Evolutionary conservation across 805 yeast species (phyloP), one percentile per base, ranked within the genome.

Genomic region (Kuraishia molischiana): DNA sequence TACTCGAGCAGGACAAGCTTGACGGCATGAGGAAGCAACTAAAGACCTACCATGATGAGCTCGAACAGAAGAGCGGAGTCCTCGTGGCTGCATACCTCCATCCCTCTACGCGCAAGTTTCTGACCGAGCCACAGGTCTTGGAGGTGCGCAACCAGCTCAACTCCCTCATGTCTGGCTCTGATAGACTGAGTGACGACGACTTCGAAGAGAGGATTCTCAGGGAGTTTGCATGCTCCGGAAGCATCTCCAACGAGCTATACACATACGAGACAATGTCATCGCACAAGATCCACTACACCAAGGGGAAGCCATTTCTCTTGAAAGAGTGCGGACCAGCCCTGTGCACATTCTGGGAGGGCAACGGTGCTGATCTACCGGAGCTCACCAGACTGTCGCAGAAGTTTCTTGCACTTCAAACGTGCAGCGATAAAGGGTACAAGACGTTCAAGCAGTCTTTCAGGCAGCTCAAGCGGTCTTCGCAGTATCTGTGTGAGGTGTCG

Each of bases 191-290:
- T 32, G 40, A 34, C 21, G 19, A 21, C 19, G 41, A 38, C 29
- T 21, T 49, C n/a, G 56, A 51, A 37, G 54, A 51, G 19, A 39
- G 50, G 46, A 49, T 55, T 14, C 41, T 54, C 50, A 42, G 48
- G 29, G 39, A 45, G 17, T 56, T 56, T 40, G 48, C 53, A 32
- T 56, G 60, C 38, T 47, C 52, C 5, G 60, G 59, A 4, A 53
- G 44, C 24, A 41, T 54, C 2, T 48, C 49, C 22, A 47, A 45
- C 26, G 61, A 56, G 43, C 49, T 55, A 28, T 43, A 51, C 34
- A 34, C 35, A 14, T 56, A 52, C 41, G 61, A 56, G 40, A 49
- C 54, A 4, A 46, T 48, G 9, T 48, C 49, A 5, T 38, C 44
- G 2, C 44, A 40, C 24, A 48, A 44, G 29, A 44, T 49, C 19